These are phyloP conservation scores for Yarrowia porcina DNA, from an alignment of 805 yeast genomes.

Conservation along the genomic window DNA sequence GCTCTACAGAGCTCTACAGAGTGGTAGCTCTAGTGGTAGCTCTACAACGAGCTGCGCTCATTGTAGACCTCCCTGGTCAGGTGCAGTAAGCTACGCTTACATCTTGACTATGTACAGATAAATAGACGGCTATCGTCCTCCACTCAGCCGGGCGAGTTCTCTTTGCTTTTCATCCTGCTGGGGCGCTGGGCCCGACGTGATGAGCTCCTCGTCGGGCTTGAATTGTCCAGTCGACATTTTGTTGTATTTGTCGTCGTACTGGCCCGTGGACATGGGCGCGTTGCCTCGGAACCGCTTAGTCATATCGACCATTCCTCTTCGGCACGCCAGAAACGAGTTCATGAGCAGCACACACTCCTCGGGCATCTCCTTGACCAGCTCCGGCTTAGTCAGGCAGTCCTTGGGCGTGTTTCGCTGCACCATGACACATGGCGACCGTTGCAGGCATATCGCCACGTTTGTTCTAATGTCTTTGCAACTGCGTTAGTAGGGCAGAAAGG, in stretches of 20 bases:
- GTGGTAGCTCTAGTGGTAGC: no score
- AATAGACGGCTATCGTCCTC: slow-evolving; percentile 14
- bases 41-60: no score
- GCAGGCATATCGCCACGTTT: slow-evolving; percentile 94
- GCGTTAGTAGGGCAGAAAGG: no score
- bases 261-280: slow-evolving; percentile 89
- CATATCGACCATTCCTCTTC: slow-evolving; percentile 85
- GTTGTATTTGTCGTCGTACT: slow-evolving; percentile 82
- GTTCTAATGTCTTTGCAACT: slow-evolving; percentile 93
- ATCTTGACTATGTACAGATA: slow-evolving; percentile 23
- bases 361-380: slow-evolving; percentile 71
- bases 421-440: slow-evolving; percentile 93
- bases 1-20: no score
- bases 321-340: slow-evolving; percentile 84
- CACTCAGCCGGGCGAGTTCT: slow-evolving; percentile 17
- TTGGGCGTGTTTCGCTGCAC: slow-evolving; percentile 86
- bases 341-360: slow-evolving; percentile 83
- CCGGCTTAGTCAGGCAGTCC: slow-evolving; percentile 79
- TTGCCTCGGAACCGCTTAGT: slow-evolving; percentile 85
- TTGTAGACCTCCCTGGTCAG: no score
- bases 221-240: slow-evolving; percentile 77
- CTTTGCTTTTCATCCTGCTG: slow-evolving; percentile 1
- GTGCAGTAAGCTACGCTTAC: no score
- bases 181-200: slow-evolving; percentile 14
- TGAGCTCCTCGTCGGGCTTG: slow-evolving; percentile 69